Evolutionary conservation across 2,329 filamentous ascomycete species (phyloP), one percentile per base, ranked within the genome.

Genomic region (Fusarium sp.): DNA sequence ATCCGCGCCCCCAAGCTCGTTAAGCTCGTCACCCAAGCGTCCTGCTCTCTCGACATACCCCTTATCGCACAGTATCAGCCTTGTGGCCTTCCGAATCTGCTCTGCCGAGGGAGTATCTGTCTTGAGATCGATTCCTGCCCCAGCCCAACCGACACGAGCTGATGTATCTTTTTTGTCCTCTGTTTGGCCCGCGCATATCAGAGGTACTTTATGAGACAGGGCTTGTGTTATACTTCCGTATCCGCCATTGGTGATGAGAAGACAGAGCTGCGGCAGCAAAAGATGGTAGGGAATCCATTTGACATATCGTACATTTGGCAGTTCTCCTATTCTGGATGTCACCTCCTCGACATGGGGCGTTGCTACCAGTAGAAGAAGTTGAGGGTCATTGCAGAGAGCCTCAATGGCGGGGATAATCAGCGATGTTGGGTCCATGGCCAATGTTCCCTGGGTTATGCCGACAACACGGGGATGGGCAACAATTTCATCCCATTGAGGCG

Each of bases 151-250:
- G 0, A 81, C 74, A 25, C 79, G 66, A 7, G 78, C 79, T 2
- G 78, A 76, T 0, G 79, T 80, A 45, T 80, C 79, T 51, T 75
- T 79, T 66, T 80, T 81, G 13, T 80, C 79, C 30, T 80, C 79
- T 1, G 77, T 75, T 42, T 79, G 79, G 0, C 79, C 79, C 0
- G 79, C 79, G 21, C 79, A 81, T 7, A 80, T 73, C 23, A 80
- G 62, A 6, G 79, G 79, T 2, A 80, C 75, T 25, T 71, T 74
- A n/a, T 79, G 77, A 0, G 76, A 78, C 6, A 80, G 66, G 0
- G 79, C 79, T 31, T 80, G 79, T 0, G 77, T 80, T 51, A 81
- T 73, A 37, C 78, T 80, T 18, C 79, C 79, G 37, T 81, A 81
- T 3, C 79, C 79, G 8, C 79, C 79, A 19, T 81, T 80, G 6